These are phyloP conservation scores for Fusarium sp. DNA, from an alignment of 2,329 filamentous ascomycete species.

Conservation along the genomic window DNA sequence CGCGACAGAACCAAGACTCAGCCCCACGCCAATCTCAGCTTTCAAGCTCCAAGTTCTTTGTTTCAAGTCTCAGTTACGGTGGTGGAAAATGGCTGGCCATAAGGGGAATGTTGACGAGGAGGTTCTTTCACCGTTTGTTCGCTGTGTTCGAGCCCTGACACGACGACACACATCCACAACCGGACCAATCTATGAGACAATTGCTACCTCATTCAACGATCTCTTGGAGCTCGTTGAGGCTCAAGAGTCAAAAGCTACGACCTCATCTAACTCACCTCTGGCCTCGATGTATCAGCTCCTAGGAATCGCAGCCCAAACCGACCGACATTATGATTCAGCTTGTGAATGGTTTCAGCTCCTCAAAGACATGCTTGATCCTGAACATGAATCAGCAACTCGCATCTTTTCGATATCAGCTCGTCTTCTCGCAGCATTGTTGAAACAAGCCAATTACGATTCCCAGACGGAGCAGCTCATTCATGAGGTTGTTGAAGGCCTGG, in stretches of 20 bases:
- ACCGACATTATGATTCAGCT: constrained; percentile 62
- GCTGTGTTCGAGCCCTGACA: constrained; percentile 71
- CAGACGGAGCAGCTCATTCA: constrained; percentile 57
- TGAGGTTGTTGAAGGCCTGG: constrained; percentile 66
- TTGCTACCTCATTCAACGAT: constrained; percentile 47
- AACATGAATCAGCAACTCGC: constrained; percentile 60
- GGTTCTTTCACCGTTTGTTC: constrained; percentile 72
- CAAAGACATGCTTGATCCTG: constrained; percentile 51
- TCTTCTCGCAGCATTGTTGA: constrained; percentile 66
- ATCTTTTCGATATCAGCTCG: constrained; percentile 67
- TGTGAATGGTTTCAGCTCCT: constrained; percentile 66
- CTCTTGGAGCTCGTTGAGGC: constrained; percentile 50
- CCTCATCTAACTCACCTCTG: constrained; percentile 58
- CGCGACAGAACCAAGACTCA: constrained; percentile 65
- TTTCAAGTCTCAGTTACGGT: constrained; percentile 70
- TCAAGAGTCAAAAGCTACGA: constrained; percentile 49
- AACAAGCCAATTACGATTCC: constrained; percentile 52
- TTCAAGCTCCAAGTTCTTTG: constrained; percentile 75
- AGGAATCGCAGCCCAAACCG: constrained; percentile 61
- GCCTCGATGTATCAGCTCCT: constrained; percentile 65
- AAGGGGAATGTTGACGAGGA: constrained; percentile 72
- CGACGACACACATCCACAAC: constrained; percentile 61
- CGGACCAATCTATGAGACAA: constrained; percentile 53
- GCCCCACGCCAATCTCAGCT: constrained; percentile 66
- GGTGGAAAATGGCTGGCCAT: constrained; percentile 74